Base-by-base conservation (phyloP, 352 stramenopile species). In the Pythium brachiatum region DNA sequence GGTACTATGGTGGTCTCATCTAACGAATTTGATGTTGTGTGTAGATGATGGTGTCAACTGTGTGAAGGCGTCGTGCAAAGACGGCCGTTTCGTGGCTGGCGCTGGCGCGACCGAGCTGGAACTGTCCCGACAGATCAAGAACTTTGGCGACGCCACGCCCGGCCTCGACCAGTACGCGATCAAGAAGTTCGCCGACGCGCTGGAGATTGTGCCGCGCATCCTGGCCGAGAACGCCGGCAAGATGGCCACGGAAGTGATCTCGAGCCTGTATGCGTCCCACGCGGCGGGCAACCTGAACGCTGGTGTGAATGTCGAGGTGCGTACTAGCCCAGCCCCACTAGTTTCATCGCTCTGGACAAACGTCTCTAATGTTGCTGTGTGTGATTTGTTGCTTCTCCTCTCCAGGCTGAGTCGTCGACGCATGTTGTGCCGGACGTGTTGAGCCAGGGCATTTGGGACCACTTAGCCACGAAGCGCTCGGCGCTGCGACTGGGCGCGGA, bases 141-240 rank as follows among this genome's bases (percentile, higher is more conserved):
- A 79, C 64, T 98, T 98, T 68, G 97, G 94, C 20, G 94, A 99
- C 61, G 91, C 92, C n/a, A 96, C 85, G 66, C 92, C 96, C 2
- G 98, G 97, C 23, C 86, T 99, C 55, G 97, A 99, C 74, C 97
- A 99, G 81, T 99, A 99, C 78, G 96, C 97, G 58, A 99, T 99
- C 75, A 96, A 97, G 64, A 98, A 99, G 74, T 99, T 99, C 78
- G 97, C 92, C 53, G 97, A 99, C 55, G 96, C 97, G 23, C 84
- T 99, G 29, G 97, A 99, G 75, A 90, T 99, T 39, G 90, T 99
- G 36, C 96, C 97, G 11, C 86, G 97, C 29, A 99, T 97, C 60
- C 81, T 99, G 54, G 96, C 97, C 2, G 97, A 99, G 75, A 99
- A 99, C 83, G 88, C 96, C 2, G 97, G 97, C 27, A 90, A 97